Percentiles rank a stretch among this genome's conserved stretches.
phyloP scores from a whole-genome alignment of 768 basidiomycete genomes.

The Boletus reticulatus region DNA sequence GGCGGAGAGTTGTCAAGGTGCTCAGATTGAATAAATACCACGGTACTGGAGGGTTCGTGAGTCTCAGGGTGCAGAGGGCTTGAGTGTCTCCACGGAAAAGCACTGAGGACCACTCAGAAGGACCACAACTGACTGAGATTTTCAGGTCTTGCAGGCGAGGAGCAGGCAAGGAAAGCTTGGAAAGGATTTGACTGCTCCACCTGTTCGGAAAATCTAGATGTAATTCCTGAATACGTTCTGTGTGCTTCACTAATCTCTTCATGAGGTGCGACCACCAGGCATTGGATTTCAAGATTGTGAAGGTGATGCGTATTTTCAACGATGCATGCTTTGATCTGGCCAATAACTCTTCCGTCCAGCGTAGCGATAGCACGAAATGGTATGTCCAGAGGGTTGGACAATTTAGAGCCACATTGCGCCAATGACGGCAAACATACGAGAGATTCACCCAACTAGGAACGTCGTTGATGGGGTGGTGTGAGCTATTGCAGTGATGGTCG shows the following conservation, averaged over 20 bases:
- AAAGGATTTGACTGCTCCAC: neutral
- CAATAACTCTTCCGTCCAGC: constrained; percentile 41
- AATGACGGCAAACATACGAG: constrained; percentile 27
- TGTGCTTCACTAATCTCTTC: neutral
- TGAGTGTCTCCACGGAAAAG: neutral
- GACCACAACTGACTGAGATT: neutral
- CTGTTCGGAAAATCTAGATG: too few species aligned
- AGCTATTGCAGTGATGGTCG: neutral
- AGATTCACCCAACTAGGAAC: constrained; percentile 4
- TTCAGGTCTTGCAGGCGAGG: neutral
- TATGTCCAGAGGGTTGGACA: constrained; percentile 40
- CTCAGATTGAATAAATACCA: neutral
- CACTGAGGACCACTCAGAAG: too few species aligned
- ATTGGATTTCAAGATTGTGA: neutral
- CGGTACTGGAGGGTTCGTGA: neutral
- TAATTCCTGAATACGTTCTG: neutral
- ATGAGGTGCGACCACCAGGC: neutral
- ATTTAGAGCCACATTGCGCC: constrained; percentile 41
- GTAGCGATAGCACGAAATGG: constrained; percentile 29
- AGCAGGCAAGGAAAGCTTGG: neutral
- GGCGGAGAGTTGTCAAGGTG: constrained; percentile 34
- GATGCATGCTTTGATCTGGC: constrained; percentile 41
- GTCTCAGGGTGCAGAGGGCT: neutral
- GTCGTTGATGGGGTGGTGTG: too few species aligned
- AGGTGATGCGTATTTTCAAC: neutral